phyloP scores from a whole-genome alignment of 306 rosid genomes.

The Trichosanthes cucumerina region DNA sequence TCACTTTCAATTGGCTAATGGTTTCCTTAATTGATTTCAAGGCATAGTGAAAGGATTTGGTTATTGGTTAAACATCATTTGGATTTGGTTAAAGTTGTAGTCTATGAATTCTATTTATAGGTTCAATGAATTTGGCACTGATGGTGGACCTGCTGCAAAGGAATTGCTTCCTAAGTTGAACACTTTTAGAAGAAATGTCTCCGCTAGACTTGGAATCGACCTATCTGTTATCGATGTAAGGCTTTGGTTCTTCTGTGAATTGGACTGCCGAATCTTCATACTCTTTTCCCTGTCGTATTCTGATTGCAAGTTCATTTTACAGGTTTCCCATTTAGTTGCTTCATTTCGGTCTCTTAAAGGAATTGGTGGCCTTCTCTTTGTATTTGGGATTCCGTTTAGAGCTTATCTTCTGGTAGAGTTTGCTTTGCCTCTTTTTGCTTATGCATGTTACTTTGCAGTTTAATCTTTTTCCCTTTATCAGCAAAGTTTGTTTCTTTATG shows the following conservation, averaged over 20 bases:
- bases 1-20: too few species aligned
- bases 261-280: neutral
- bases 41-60: too few species aligned
- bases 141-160: conserved; percentile 78
- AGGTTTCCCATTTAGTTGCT: conserved; percentile 50
- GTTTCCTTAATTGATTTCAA: too few species aligned
- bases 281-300: neutral
- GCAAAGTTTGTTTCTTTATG: neutral
- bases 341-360: conserved; percentile 47
- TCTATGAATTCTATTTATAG: conserved; percentile 33
- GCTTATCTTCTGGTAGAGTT: conserved; percentile 54
- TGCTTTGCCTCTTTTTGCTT: neutral
- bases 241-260: conserved; percentile 3
- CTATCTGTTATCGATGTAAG: conserved; percentile 52
- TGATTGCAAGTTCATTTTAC: conserved; percentile 10
- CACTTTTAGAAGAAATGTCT: conserved; percentile 28
- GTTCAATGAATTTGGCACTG: conserved; percentile 70
- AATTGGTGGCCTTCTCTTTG: conserved; percentile 71
- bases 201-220: conserved; percentile 41
- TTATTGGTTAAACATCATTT: too few species aligned
- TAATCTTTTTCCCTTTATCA: neutral
- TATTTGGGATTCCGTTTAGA: conserved; percentile 61
- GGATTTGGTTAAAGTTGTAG: too few species aligned
- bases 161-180: conserved; percentile 58
- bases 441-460: neutral